Base-by-base conservation (phyloP, 2,329 filamentous ascomycete genomes). In the Xylaria hypoxylon region DNA sequence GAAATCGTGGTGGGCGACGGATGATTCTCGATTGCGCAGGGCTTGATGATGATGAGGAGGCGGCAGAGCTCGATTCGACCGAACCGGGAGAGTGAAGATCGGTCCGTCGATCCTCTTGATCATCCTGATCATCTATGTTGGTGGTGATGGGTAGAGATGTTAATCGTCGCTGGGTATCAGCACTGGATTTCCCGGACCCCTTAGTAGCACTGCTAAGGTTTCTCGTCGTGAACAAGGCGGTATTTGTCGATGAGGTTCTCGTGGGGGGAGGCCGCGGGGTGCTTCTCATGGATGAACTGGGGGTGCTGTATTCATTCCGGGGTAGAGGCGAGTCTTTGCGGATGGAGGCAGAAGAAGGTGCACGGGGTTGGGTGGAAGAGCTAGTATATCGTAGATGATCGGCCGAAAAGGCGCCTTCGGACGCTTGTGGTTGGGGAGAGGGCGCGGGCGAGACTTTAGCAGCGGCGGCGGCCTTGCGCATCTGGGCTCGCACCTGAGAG, bases 401-500 rank as follows among this genome's bases (percentile, higher is more conserved):
- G 70, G 76, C 80, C 71, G 71, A 65, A 67, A 68, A 70, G 77
- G 72, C 74, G 74, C 71, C 80, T 71, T 84, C 86, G 63, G 82
- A 78, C 35, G 84, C 83, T 17, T 85, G 87, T 17, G 85, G 75
- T 2, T 89, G 87, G 1, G 89, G 89, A 1, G 86, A 84, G 0
- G 85, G 84, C 1, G 85, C 84, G 19, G 83, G 80, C 3, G 88
- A 88, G 63, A 85, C 85, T 59, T 85, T 84, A 24, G 83, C 84
- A 2, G 85, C 84, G 6, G 85, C 85, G 2, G 86, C 88, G 48
- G 90, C 88, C 76, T 91, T 96, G 68, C 92, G 89, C 83, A 98
- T 93, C 80, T 97, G 94, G 22, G 92, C 94, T 71, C 93, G 89
- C 53, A 98, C 92, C 77, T 97, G 93, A 0, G 92, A 92, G 31